phyloP scores from a whole-genome alignment of 2,329 filamentous ascomycete species.

The Nothopassalora personata region DNA sequence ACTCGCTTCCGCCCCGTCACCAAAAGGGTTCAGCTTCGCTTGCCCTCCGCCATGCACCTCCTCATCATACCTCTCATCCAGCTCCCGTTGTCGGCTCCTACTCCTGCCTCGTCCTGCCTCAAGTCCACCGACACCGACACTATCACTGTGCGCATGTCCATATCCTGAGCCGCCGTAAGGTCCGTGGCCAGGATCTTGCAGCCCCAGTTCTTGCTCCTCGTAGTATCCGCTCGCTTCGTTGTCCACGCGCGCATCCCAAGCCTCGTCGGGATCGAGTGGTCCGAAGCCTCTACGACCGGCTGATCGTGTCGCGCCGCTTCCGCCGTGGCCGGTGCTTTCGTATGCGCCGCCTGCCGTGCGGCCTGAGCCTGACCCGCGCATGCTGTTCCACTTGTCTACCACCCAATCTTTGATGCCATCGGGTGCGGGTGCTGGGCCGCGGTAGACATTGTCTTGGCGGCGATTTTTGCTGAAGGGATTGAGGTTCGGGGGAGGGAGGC shows the following conservation, averaged over 20 bases:
- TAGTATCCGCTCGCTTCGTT: conserved; percentile 66
- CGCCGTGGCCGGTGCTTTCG: conserved; percentile 34
- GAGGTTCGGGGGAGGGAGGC: conserved; percentile 62
- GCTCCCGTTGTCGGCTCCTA: conserved; percentile 45
- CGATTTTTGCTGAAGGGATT: conserved; percentile 58
- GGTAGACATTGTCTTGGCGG: conserved; percentile 29
- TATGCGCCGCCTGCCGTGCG: conserved; percentile 54
- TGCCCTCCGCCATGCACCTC: conserved; percentile 38
- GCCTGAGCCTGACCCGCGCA: conserved; percentile 54
- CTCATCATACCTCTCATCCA: conserved; percentile 43
- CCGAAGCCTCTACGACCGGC: conserved; percentile 52
- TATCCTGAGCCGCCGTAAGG: conserved; percentile 38
- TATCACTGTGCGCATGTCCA: conserved; percentile 23
- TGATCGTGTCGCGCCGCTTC: conserved; percentile 13
- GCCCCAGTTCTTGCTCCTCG: conserved; percentile 70
- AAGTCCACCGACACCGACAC: conserved; percentile 29
- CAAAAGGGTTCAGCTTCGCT: conserved; percentile 59
- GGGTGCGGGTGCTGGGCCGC: conserved; percentile 51
- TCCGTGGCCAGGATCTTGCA: conserved; percentile 41
- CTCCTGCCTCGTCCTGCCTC: conserved; percentile 42
- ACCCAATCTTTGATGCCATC: conserved; percentile 69
- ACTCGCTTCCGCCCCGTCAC: conserved; percentile 60
- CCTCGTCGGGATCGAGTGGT: conserved; percentile 73
- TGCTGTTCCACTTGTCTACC: conserved; percentile 57
- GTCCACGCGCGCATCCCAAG: conserved; percentile 77